Evolutionary conservation across 768 basidiomycete species (phyloP), one percentile per base, ranked within the genome.

Genomic region (Amyloporia xantha): DNA sequence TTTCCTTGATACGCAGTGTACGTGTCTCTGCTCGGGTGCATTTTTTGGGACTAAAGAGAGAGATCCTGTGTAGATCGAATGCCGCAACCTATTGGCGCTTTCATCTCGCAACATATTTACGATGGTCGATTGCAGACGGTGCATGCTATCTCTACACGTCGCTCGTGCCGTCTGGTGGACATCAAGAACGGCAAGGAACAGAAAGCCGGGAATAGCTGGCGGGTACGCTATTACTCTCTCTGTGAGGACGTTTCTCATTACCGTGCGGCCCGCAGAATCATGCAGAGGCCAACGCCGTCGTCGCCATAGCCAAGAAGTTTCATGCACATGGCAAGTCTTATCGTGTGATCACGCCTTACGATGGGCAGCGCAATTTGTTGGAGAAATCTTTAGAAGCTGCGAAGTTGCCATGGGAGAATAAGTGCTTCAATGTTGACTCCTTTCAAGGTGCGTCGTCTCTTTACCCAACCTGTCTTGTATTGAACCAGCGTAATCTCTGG

Each of bases 81-180:
- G 64, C 69, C 69, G 1, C 38, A 47, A 2, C 46, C 57, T 5
- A 53, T 68, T 7, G 64, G 67, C 9, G 26, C 56, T 7, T 69
- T 70, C 53, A 64, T 71, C 26, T 70, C 68, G 1, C 13, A 52
- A 20, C 42, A 59, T 12, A 56, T 71, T 5, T 70, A 71, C 48
- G 39, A 52, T 0, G 50, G 52, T 7, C 43, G 54, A 23, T 54
- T 70, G 17, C 50, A 60, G 24, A 62, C 65, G 1, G 17, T n/a
- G 1, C 62, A 67, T 52, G 3, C 24, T 1, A 40, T 53, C 10
- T 26, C 36, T 30, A 24, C 28, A 13, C 12, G 30, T 25, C 10
- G 15, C 19, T 58, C 60, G 10, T 70, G 70, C 49, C 54, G 54
- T 6, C 69, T 74, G 48, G 54, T 77, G n/a, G 69, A 77, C 53